Percentiles rank a stretch among this genome's conserved stretches.
phyloP scores from a whole-genome alignment of 148 eudicot genomes.

The Vaccinium corymbosum region DNA sequence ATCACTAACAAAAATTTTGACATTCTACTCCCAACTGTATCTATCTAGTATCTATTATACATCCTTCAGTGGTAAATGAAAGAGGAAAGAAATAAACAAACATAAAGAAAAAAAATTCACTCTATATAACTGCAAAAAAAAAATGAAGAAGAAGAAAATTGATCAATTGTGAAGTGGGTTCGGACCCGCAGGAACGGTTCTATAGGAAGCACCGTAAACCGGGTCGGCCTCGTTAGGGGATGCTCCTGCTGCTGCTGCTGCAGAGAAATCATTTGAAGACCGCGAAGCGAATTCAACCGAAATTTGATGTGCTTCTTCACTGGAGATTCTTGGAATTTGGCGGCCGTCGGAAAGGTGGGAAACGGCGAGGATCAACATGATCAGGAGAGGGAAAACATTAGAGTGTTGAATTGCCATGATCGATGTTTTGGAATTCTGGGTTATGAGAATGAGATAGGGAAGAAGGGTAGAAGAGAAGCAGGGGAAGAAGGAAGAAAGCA shows the following conservation, averaged over 20 bases:
- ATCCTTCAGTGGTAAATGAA: constrained; percentile 1
- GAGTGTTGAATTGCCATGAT: constrained; percentile 34
- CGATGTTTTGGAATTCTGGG: not conserved
- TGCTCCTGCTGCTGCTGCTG: constrained; percentile 18
- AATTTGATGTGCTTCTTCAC: not conserved
- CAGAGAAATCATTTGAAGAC: constrained; percentile 27
- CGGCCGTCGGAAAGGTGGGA: constrained; percentile 35
- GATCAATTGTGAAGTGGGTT: constrained; percentile 74
- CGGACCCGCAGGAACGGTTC: constrained; percentile 58
- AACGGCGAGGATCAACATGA: constrained; percentile 27
- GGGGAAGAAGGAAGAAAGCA: constrained; percentile 4
- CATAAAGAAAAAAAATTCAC: not conserved
- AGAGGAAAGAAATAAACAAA: not conserved
- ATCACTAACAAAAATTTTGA: not conserved
- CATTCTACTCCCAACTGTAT: constrained; percentile 10
- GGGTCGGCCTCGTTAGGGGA: constrained; percentile 21
- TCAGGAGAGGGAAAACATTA: constrained; percentile 21
- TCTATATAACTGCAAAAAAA: constrained; percentile 22
- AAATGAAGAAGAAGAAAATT: constrained; percentile 10
- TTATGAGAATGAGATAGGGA: not conserved
- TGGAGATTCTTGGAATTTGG: constrained; percentile 13
- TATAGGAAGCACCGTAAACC: constrained; percentile 34
- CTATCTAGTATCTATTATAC: constrained; percentile 7
- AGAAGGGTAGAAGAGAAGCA: not conserved
- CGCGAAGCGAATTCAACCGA: not conserved